phyloP scores from a whole-genome alignment of 441 rosid species.

The Pelargonium citronellum region DNA sequence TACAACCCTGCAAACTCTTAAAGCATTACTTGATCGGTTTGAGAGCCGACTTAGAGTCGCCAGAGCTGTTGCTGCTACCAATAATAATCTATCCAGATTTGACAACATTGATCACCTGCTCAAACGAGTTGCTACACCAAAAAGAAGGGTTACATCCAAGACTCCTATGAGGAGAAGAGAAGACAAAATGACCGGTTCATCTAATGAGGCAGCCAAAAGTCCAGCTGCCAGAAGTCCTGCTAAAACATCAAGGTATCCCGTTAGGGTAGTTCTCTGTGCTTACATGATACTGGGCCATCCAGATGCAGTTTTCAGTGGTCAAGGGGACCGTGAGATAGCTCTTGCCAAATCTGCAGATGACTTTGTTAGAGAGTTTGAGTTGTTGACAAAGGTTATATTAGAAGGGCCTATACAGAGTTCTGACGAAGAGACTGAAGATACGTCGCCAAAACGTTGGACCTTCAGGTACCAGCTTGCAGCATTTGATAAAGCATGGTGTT shows the following conservation, averaged over 20 bases:
- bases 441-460: conserved; percentile 45
- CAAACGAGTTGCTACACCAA: conserved; percentile 72
- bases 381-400: conserved; percentile 57
- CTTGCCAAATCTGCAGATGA: conserved; percentile 60
- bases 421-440: conserved; percentile 42
- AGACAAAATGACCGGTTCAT: conserved; percentile 35
- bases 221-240: conserved; percentile 28
- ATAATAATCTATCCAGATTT: conserved; percentile 31
- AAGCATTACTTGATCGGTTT: conserved; percentile 65
- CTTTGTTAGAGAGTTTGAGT: conserved; percentile 62
- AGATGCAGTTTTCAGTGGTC: conserved; percentile 85
- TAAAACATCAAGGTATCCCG: conserved; percentile 66
- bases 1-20: conserved; percentile 49
- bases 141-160: conserved; percentile 43
- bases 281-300: conserved; percentile 93
- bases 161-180: conserved; percentile 40
- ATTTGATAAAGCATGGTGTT: conserved; percentile 84
- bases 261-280: conserved; percentile 78
- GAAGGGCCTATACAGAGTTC: conserved; percentile 63
- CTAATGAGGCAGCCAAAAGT: conserved; percentile 30
- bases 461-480: conserved; percentile 67
- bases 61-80: conserved; percentile 26
- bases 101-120: conserved; percentile 87
- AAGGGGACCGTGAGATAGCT: conserved; percentile 74
- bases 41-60: conserved; percentile 65